Base-by-base conservation (phyloP, 1,284 basidiomycete species). In the Cryptococcus maquisensis region DNA sequence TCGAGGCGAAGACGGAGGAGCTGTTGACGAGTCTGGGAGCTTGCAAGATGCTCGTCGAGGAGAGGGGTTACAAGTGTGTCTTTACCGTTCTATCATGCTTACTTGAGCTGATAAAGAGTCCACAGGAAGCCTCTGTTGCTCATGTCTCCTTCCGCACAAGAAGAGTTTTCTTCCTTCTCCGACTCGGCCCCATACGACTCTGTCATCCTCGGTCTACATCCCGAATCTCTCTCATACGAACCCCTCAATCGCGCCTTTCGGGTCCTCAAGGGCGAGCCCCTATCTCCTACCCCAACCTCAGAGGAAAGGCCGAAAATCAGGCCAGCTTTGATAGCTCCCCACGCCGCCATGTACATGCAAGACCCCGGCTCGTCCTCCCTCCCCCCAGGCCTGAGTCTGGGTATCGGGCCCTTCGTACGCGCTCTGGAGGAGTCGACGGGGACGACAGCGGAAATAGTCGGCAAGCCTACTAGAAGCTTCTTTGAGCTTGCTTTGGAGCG, bases 161-260 rank as follows among this genome's bases (percentile, higher is more conserved):
- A 80, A 47, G 86, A 86, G 61, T 81, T 80, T 52, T 62, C 68
- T 0, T 42, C 63, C 47, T 32, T 69, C 45, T 39, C 47, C 10
- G 9, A 16, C 10, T 24, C 51, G 15, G 20, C 53, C n/a, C 26
- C 57, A 26, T 80, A 81, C 64, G 84, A 88, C 64, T 78, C 82
- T 0, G 85, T 88, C 46, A 80, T 88, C n/a, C 69, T 88, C 15
- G 86, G 86, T 6, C 79, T 86, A 18, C 79, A 84, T 0, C 84
- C 84, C 1, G 60, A 75, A 0, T 63, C 77, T 3, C 78, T 87
- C 59, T 76, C 78, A 37, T 87, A 87, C 66, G 70, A 77, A 2
- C 26, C 51, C 16, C 78, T 88, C 50, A 86, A 86, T 68, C 78
- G 77, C 9, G 86, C 86, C 0, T 88, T 87, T 61, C 80, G 85